A percentile compares a stretch with the other conserved stretches of the same genome.
phyloP scores from a whole-genome alignment of 1,284 basidiomycete species.

The Sanguinoderma infundibulare region DNA sequence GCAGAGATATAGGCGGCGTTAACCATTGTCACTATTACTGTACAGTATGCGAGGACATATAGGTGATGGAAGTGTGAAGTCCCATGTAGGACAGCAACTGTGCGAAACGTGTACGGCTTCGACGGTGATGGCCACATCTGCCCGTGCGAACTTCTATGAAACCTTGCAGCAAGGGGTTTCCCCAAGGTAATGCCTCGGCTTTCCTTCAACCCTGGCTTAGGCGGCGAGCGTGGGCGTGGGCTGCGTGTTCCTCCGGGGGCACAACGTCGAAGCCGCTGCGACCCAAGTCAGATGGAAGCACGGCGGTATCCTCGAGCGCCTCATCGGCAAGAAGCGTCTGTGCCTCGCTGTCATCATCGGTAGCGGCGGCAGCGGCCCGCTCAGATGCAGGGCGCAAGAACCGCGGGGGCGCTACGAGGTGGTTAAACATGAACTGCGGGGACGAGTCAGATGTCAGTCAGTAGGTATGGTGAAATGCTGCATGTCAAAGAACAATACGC shows the following conservation, averaged over 20 bases:
- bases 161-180: not conserved
- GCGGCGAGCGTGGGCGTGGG: slow-evolving; percentile 8
- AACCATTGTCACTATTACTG: not conserved
- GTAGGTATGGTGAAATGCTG: not conserved
- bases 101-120: not conserved
- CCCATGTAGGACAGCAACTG: not conserved
- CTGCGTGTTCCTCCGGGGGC: slow-evolving; percentile 41
- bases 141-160: not conserved
- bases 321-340: slow-evolving; percentile 45
- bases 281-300: slow-evolving; percentile 73
- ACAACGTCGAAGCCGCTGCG: slow-evolving; percentile 74
- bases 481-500: slow-evolving; percentile 8
- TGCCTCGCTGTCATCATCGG: slow-evolving; percentile 54
- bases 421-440: slow-evolving; percentile 73
- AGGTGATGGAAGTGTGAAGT: not conserved
- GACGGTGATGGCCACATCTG: not conserved
- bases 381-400: slow-evolving; percentile 53
- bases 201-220: not conserved
- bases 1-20: not conserved
- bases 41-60: not conserved
- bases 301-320: slow-evolving; percentile 72
- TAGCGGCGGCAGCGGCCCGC: slow-evolving; percentile 29
- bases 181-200: not conserved
- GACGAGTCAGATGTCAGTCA: slow-evolving; percentile 7
- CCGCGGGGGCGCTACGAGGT: slow-evolving; percentile 64